These are phyloP conservation scores for Groenewaldozyma salmanticensis DNA, from an alignment of 805 yeast genomes.

Conservation along the genomic window DNA sequence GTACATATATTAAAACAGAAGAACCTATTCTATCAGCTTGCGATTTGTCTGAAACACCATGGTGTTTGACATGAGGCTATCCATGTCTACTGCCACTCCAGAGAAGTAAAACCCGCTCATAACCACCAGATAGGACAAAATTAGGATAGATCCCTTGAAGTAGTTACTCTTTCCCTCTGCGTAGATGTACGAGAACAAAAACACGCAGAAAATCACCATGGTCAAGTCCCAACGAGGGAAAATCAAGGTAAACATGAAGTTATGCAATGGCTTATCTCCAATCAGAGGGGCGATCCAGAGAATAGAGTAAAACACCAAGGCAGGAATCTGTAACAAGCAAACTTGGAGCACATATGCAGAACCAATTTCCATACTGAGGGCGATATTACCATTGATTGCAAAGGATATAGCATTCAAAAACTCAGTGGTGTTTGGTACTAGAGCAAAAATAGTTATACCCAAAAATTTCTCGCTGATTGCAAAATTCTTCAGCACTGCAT, in stretches of 20 bases:
- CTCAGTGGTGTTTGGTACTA: slow-evolving; percentile 96
- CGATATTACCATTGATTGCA: slow-evolving; percentile 93
- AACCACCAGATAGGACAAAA: slow-evolving; percentile 66
- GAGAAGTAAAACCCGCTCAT: slow-evolving; percentile 74
- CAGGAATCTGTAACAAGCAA: slow-evolving; percentile 85
- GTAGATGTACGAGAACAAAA: slow-evolving; percentile 83
- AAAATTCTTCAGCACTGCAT: slow-evolving; percentile 64
- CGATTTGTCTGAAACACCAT: no score
- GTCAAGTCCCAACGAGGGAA: slow-evolving; percentile 95
- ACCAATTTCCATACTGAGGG: slow-evolving; percentile 95
- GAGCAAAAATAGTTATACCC: slow-evolving; percentile 89
- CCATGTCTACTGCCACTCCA: slow-evolving; percentile 4
- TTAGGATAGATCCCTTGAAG: slow-evolving; percentile 85
- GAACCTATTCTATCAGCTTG: no score
- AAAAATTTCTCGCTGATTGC: slow-evolving; percentile 86
- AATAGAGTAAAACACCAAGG: slow-evolving; percentile 70
- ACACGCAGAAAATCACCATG: slow-evolving; percentile 76
- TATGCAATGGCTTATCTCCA: slow-evolving; percentile 19
- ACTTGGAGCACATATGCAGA: slow-evolving; percentile 96
- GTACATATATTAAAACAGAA: no score
- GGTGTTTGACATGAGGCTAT: no score
- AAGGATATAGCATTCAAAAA: slow-evolving; percentile 94
- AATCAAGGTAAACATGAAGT: slow-evolving; percentile 55
- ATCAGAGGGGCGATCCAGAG: slow-evolving; percentile 32
- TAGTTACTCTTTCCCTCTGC: slow-evolving; percentile 96